Evolutionary conservation across 1,139 yeast species (phyloP).

Genomic region (Arxiozyma heterogenica): DNA sequence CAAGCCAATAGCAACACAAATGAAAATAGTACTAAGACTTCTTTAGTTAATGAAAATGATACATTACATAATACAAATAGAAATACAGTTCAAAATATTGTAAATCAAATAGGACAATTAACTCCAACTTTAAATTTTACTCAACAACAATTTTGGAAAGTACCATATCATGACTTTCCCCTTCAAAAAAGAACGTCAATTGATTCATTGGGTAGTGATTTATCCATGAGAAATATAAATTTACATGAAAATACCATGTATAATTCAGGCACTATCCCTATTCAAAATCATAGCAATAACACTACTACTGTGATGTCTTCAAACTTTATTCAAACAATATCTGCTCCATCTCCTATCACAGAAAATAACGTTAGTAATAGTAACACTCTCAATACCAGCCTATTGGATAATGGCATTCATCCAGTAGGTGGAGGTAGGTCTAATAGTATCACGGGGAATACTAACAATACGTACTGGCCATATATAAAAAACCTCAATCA

Average conservation of each 20-base stretch:
- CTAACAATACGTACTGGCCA: slow-evolving; percentile 16
- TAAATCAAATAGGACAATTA: neutral
- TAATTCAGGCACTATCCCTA: slow-evolving; percentile 13
- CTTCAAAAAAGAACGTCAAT: slow-evolving; percentile 26
- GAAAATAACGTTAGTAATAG: slow-evolving; percentile 17
- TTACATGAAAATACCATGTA: slow-evolving; percentile 16
- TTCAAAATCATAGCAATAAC: slow-evolving; percentile 2
- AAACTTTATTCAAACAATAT: slow-evolving; percentile 3
- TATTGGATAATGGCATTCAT: slow-evolving; percentile 1
- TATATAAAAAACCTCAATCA: slow-evolving; percentile 14
- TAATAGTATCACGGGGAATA: slow-evolving; percentile 3
- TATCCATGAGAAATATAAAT: slow-evolving; percentile 17
- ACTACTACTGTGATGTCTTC: neutral
- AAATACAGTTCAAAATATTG: neutral
- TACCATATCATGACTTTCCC: slow-evolving; percentile 29
- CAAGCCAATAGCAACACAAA: neutral
- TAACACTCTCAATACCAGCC: slow-evolving; percentile 6
- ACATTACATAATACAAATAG: neutral
- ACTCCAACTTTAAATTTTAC: slow-evolving; percentile 4
- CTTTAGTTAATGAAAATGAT: neutral
- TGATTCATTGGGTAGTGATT: slow-evolving; percentile 26
- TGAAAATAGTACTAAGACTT: neutral
- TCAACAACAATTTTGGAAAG: slow-evolving; percentile 31
- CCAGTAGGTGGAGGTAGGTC: slow-evolving; percentile 9
- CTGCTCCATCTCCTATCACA: neutral